Percentiles rank a stretch among this genome's conserved stretches.
phyloP scores from a whole-genome alignment of 495 filamentous ascomycete genomes.

The Penicillium coprophilum region DNA sequence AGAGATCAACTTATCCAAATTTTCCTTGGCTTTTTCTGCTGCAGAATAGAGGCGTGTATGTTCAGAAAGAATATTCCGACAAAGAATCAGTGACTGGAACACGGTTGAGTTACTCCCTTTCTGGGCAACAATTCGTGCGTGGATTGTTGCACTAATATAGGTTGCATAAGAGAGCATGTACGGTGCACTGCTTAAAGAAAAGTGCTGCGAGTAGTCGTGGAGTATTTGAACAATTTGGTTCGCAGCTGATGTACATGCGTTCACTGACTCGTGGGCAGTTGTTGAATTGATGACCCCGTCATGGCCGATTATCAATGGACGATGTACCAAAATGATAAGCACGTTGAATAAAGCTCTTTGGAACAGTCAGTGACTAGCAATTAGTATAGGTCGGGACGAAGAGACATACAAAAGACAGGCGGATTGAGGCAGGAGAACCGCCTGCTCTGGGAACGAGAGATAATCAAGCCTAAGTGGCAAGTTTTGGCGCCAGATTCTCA shows the following conservation, averaged over 20 bases:
- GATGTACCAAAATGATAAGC: constrained; percentile 31
- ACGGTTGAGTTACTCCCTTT: constrained; percentile 24
- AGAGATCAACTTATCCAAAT: constrained; percentile 22
- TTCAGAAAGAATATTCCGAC: constrained; percentile 20
- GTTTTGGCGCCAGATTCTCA: constrained; percentile 26
- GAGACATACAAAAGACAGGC: constrained; percentile 28
- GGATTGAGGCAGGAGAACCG: constrained; percentile 22
- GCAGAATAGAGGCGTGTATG: constrained; percentile 26
- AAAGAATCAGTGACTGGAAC: constrained; percentile 25
- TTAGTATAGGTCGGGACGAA: neutral
- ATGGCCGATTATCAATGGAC: constrained; percentile 26
- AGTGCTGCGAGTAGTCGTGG: constrained; percentile 28
- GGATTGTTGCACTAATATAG: constrained; percentile 37
- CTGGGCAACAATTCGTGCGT: constrained; percentile 31
- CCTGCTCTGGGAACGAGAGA: constrained; percentile 17
- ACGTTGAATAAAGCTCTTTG: constrained; percentile 33
- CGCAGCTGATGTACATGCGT: constrained; percentile 30
- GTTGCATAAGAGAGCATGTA: constrained; percentile 39
- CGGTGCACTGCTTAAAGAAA: constrained; percentile 29
- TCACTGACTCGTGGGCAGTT: constrained; percentile 31
- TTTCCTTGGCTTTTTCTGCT: constrained; percentile 26
- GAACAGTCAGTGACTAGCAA: neutral
- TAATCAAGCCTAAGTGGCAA: constrained; percentile 30
- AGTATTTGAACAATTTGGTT: constrained; percentile 35
- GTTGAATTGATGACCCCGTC: constrained; percentile 10